These are phyloP conservation scores for Fusarium clavum DNA, from an alignment of 2,329 filamentous ascomycete species.

Conservation along the genomic window DNA sequence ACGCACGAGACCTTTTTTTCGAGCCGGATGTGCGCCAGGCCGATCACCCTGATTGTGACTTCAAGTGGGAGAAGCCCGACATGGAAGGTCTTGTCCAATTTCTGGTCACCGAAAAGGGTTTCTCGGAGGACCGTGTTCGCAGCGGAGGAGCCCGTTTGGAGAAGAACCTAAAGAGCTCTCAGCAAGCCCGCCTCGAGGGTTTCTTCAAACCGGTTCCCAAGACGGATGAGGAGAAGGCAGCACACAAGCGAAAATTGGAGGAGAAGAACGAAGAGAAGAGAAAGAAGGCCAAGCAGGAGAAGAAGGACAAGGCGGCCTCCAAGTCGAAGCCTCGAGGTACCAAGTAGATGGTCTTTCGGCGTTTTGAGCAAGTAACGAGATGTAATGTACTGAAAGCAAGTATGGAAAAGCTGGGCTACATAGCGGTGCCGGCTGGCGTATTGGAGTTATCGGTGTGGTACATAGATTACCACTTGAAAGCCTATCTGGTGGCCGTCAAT, in stretches of 20 bases:
- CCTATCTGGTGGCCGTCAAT: neutral
- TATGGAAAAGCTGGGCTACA: conserved; percentile 4
- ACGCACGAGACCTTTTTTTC: conserved; percentile 92
- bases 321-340: conserved; percentile 86
- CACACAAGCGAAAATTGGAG: conserved; percentile 91
- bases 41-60: conserved; percentile 88
- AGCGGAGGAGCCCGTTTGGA: conserved; percentile 80
- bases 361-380: conserved; percentile 3
- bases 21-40: conserved; percentile 88
- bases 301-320: conserved; percentile 92
- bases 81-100: conserved; percentile 90
- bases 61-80: conserved; percentile 97
- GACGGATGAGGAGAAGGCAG: conserved; percentile 86
- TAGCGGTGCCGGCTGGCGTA: conserved; percentile 34
- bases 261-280: conserved; percentile 92
- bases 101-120: conserved; percentile 93
- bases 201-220: conserved; percentile 96
- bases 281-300: conserved; percentile 94
- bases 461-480: neutral
- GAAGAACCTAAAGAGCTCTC: conserved; percentile 91
- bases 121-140: conserved; percentile 93
- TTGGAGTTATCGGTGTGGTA: conserved; percentile 34
- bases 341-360: neutral
- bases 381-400: conserved; percentile 5
- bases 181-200: conserved; percentile 91